Base-by-base conservation (phyloP, 345 rosid species). In the Rhizophora mangle region DNA sequence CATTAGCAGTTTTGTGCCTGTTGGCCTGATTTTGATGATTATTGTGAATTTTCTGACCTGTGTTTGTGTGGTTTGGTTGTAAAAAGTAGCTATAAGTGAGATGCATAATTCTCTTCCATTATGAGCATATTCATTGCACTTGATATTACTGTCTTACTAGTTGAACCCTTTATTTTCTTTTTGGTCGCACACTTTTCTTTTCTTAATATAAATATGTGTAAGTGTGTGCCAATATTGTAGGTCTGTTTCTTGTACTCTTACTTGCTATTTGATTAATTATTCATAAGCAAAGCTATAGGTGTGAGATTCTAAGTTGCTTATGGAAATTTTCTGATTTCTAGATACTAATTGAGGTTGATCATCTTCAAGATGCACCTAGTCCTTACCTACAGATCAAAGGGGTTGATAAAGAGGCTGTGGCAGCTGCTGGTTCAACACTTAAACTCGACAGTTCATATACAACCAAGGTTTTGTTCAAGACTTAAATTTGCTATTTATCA, bases 311-410 rank as follows among this genome's bases (percentile, higher is more conserved):
- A 53, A 19, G 51, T 62, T 57, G 51, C 66, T 46, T 54, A 69
- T 64, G 46, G 21, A 56, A 9, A 21, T 56, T 56, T 69, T 62
- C 47, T 72, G 66, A 37, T 64, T 65, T 76, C 63, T 52, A 91
- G 97, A 86, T 96, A 76, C 96, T 96, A 46, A 79, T 90, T 39
- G 99, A 96, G 87, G 96, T 90, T 67, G 98, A 96, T 80, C 93
- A 88, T 80, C 91, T 96, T 67, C 92, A 90, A 88, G 98, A 89
- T 73, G 81, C 74, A 66, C 83, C 90, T 21, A 81, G 83, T 77
- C 90, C 98, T 22, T 96, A 89, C 82, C 66, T 96, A 72, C 99
- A 96, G 79, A 96, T 96, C 68, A 96, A 96, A 89, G 99, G 99
- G 70, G 89, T 90, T 65, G 81, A 88, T 79, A 96, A 89, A 80